Percentiles rank a stretch among this genome's conserved stretches.
Conservation (phyloP, 2,329 filamentous ascomycete species). For the Phialemoniopsis sp. region DNA sequence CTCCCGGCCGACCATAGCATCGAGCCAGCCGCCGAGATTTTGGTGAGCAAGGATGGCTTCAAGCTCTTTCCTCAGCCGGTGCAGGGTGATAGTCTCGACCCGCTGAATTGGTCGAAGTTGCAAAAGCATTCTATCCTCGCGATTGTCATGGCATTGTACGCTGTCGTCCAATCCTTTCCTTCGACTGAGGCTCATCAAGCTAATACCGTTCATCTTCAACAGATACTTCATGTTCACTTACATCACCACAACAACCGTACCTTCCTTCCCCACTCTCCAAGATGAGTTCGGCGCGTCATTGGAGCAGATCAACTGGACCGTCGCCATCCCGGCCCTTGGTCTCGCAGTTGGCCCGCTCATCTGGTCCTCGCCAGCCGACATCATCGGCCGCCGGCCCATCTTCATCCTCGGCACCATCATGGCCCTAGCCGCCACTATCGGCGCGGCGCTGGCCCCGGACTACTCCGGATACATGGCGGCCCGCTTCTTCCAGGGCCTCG, state of each 20-base stretch:
- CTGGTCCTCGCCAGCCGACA: conserved; percentile 42
- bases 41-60: no score
- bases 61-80: no score
- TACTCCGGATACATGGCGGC: conserved; percentile 52
- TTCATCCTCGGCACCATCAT: conserved; percentile 36
- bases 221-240: conserved; percentile 47
- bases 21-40: no score
- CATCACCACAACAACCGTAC: conserved; percentile 51
- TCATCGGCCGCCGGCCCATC: conserved; percentile 45
- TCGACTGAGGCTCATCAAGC: not conserved
- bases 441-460: conserved; percentile 23
- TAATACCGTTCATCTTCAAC: not conserved
- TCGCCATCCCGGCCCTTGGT: conserved; percentile 46
- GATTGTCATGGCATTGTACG: conserved; percentile 2
- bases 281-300: conserved; percentile 37
- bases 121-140: not conserved
- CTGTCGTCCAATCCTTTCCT: not conserved
- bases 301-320: conserved; percentile 48
- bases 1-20: no score
- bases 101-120: conserved; percentile 3
- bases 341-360: conserved; percentile 45
- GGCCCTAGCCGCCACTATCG: conserved; percentile 24
- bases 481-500: conserved; percentile 54
- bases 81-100: conserved; percentile 1
- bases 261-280: conserved; percentile 46